Percentiles rank a stretch among this genome's conserved stretches.
Conservation (phyloP, 306 rosid genomes). For the Acacia melanoxylon region DNA sequence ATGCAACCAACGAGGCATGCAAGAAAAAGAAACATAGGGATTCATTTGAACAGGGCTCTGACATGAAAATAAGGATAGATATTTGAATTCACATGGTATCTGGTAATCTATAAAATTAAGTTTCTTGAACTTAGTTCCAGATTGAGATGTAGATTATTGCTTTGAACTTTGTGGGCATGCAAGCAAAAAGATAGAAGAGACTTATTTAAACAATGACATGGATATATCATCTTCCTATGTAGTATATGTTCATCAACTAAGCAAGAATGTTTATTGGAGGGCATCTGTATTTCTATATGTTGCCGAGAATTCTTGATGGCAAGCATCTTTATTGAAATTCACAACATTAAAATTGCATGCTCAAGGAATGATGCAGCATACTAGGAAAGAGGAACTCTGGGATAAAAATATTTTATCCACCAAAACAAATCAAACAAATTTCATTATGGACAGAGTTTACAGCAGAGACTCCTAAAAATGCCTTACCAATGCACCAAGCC, state of each 20-base stretch:
- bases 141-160: neutral
- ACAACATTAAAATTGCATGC: neutral
- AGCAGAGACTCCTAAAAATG: constrained; percentile 19
- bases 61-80: neutral
- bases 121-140: neutral
- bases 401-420: constrained; percentile 6
- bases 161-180: neutral
- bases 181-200: neutral
- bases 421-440: neutral
- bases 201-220: neutral
- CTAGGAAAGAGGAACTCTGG: neutral
- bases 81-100: neutral
- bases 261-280: neutral
- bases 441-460: constrained; percentile 2
- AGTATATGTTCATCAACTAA: neutral
- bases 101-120: neutral
- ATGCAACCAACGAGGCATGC: neutral
- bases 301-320: neutral
- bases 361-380: neutral
- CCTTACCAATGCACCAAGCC: constrained; percentile 88
- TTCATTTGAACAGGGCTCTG: neutral
- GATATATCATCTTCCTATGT: neutral
- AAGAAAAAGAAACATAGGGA: neutral
- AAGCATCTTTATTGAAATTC: neutral
- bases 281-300: neutral